A percentile compares a stretch with the other conserved stretches of the same genome.
Conservation (phyloP, 768 basidiomycete species). For the Pisolithus albus region DNA sequence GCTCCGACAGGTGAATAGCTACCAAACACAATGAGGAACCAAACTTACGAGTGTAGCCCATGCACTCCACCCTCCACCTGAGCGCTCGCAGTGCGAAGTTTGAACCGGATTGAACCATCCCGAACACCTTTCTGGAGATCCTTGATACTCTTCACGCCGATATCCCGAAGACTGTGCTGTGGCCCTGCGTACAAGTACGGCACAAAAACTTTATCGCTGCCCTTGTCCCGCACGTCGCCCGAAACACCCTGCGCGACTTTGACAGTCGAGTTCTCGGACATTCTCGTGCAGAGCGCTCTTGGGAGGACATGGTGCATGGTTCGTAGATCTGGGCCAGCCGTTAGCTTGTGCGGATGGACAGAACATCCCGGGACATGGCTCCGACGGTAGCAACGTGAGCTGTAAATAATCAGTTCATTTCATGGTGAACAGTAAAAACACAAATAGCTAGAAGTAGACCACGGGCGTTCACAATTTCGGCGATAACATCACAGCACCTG, state of each 20-base stretch:
- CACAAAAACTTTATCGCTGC: conserved; percentile 86
- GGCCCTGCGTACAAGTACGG: conserved; percentile 78
- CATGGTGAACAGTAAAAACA: no score
- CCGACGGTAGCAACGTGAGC: no score
- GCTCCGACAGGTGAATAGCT: background rate
- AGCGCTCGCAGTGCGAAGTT: conserved; percentile 89
- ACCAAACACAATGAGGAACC: background rate
- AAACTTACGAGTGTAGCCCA: conserved; percentile 85
- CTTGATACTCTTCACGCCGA: conserved; percentile 65
- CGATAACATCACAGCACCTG: no score
- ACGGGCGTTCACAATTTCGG: no score
- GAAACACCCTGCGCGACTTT: conserved; percentile 97
- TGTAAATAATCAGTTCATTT: no score
- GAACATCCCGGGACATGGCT: conserved; percentile 60
- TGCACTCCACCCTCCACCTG: conserved; percentile 96
- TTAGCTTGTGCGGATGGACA: conserved; percentile 15
- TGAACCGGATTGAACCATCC: conserved; percentile 72
- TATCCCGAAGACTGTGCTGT: conserved; percentile 93
- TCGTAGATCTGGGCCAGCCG: conserved; percentile 29
- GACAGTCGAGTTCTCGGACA: conserved; percentile 62
- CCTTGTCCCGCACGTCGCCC: conserved; percentile 97
- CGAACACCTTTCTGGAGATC: conserved; percentile 63
- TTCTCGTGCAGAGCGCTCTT: conserved; percentile 62
- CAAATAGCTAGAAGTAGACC: no score
- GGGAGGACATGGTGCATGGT: conserved; percentile 44